Base-by-base conservation (phyloP, 2,329 filamentous ascomycete genomes). In the Arthroderma sp. region DNA sequence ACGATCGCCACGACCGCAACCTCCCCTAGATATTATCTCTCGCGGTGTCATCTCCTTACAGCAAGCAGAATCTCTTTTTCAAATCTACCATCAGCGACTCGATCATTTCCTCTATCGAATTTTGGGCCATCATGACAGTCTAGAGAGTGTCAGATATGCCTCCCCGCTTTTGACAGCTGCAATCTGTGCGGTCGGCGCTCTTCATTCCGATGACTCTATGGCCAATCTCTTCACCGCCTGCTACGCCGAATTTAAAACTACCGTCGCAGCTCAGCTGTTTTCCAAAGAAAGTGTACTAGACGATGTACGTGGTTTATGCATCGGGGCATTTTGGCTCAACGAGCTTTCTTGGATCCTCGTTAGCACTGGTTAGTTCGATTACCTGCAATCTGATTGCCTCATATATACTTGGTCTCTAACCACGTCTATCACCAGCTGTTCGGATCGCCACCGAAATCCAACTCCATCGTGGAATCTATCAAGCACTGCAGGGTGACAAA, bases 291-390 rank as follows among this genome's bases (percentile, higher is more conserved):
- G 65, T 28, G 63, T 66, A 47, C 57, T 62, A 36, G 68, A 72
- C 43, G 64, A 66, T 44, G 57, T 72, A 29, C 59, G 67, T 29
- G 70, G 65, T 1, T 55, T 73, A 28, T 71, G 69, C 42, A 65
- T 72, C 29, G 69, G 63, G 10, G 64, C 68, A 8, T 72, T 70
- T 49, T 72, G 69, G 69, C 58, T 72, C 1, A 64, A 65, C 42
- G 68, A 72, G 45, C 59, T 71, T 4, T 58, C 55, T 1, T 58
- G 56, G 55, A 43, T 48, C 8, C 30, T 56, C 9, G 32, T 34
- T 3, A 11, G 32, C 11, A 11, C 32, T 3, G 32, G 32, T 34
- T 9, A 34, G 32, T 22, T 22, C 15, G 15, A 22, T 22, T 22
- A 22, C 15, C 15, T 22, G 15, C 15, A 22, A 22, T 22, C 15